Conservation (phyloP, 208 protist genomes). For the Leishmania amazonensis region DNA sequence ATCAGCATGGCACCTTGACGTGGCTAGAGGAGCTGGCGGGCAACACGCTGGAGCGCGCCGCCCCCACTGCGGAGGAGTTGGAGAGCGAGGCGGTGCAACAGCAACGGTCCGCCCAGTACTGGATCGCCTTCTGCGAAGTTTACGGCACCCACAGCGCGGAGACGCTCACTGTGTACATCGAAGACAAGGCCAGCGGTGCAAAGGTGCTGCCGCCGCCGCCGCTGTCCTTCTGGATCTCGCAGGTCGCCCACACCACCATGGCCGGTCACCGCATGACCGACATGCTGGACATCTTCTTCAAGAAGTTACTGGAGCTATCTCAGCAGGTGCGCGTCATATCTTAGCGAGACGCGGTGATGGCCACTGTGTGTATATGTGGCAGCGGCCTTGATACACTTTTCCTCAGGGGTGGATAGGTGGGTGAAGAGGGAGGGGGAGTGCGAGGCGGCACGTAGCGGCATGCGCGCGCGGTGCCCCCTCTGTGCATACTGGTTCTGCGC, state of each 20-base stretch:
- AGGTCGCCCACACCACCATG: constrained; percentile 41
- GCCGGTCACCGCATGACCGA: constrained; percentile 49
- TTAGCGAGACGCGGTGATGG: not conserved
- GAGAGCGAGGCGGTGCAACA: constrained; percentile 42
- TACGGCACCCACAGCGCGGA: constrained; percentile 70
- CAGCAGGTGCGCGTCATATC: constrained; percentile 48
- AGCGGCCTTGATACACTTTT: not conserved
- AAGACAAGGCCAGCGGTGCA: constrained; percentile 45
- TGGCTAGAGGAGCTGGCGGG: constrained; percentile 33
- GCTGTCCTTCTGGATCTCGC: constrained; percentile 48
- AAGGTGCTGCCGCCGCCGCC: constrained; percentile 57
- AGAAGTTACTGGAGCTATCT: constrained; percentile 49
- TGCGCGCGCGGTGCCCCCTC: not conserved
- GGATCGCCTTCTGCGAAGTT: constrained; percentile 74
- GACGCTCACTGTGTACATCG: constrained; percentile 54
- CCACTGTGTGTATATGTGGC: not conserved
- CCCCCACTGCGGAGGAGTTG: constrained; percentile 30
- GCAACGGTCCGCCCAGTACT: constrained; percentile 61
- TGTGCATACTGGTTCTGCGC: not conserved
- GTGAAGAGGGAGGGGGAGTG: not conserved
- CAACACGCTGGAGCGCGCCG: constrained; percentile 9
- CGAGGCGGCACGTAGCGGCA: not conserved
- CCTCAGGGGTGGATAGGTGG: not conserved
- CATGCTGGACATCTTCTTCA: constrained; percentile 54
- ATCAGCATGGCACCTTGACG: constrained; percentile 35